Conservation (phyloP, 1,284 basidiomycete genomes). For the Boletus smithii region DNA sequence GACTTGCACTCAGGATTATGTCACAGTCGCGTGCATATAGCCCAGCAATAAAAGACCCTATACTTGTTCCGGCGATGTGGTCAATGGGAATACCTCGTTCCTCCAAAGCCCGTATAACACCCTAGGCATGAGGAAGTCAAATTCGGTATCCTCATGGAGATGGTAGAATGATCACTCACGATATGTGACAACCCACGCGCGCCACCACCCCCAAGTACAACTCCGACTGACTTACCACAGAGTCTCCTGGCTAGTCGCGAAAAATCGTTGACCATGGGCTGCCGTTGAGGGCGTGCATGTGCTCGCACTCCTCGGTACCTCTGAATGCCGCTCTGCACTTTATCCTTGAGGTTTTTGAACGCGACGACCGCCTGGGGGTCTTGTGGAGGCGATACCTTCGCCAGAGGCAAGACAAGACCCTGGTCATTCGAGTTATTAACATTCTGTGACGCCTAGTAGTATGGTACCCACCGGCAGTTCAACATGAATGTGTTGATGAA, state of each 20-base stretch:
- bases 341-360: conserved; percentile 86
- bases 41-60: conserved; percentile 93
- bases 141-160: conserved; percentile 15
- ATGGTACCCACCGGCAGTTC: conserved; percentile 67
- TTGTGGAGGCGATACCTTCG: conserved; percentile 59
- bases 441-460: neutral
- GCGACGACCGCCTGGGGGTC: conserved; percentile 90
- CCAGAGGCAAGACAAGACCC: conserved; percentile 63
- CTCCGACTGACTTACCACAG: conserved; percentile 90
- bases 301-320: conserved; percentile 76
- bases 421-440: conserved; percentile 26
- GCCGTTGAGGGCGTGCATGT: conserved; percentile 69
- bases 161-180: conserved; percentile 41
- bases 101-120: conserved; percentile 86
- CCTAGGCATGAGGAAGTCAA: conserved; percentile 42
- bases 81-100: conserved; percentile 94
- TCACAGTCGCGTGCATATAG: conserved; percentile 94
- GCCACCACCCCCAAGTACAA: conserved; percentile 95
- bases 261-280: conserved; percentile 88
- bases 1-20: conserved; percentile 79
- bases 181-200: conserved; percentile 94
- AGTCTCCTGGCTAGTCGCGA: conserved; percentile 87
- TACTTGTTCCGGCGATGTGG: conserved; percentile 86
- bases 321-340: conserved; percentile 85
- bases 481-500: conserved; percentile 89